Evolutionary conservation across 257 asterid genomes (phyloP), one percentile per base, ranked within the genome.

Genomic region (Nicotiana otophora): DNA sequence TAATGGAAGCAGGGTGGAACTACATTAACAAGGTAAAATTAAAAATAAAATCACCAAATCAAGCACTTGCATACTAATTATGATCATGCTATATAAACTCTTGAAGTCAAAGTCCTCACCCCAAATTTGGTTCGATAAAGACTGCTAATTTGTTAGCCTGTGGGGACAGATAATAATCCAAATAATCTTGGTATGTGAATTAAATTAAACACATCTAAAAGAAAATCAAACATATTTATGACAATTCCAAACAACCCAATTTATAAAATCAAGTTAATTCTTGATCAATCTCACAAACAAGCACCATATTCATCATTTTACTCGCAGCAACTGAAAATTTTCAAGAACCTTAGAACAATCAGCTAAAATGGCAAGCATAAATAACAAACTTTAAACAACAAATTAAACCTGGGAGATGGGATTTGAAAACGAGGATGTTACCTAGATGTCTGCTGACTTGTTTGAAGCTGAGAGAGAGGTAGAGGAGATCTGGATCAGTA

Each of bases 361-460:
- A 34, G 16, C 15, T 34, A 67, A 33, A 69, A 5, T n/a, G 28
- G 77, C 57, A 36, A 42, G 39, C 5, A 39, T 36, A 69, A 69
- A 5, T 26, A 34, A 10, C 57, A 39, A 10, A n/a, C 77, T 69
- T 69, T 69, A 11, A 42, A 74, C 34, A 1, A 20, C 78, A 70
- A 4, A 70, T n/a, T 39, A 5, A 70, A 17, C 15, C 4, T 14
- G 15, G 2, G 39, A 72, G n/a, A 72, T 72, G 31, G 31, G 79
- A 72, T 72, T 46, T 46, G 79, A 12, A 42, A 42, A 74, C 23
- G 20, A 74, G 23, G 79, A 74, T 48, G 42, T 74, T 23, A 74
- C 79, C 79, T 74, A 7, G 60, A 42, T 70, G 78, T 10, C 3
- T 20, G 60, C 78, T 70, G 78, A 42, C 60, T 70, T 70, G 78